A percentile compares a stretch with the other conserved stretches of the same genome.
Conservation (phyloP, 2,329 filamentous ascomycete genomes). For the Penicillium olsonii region DNA sequence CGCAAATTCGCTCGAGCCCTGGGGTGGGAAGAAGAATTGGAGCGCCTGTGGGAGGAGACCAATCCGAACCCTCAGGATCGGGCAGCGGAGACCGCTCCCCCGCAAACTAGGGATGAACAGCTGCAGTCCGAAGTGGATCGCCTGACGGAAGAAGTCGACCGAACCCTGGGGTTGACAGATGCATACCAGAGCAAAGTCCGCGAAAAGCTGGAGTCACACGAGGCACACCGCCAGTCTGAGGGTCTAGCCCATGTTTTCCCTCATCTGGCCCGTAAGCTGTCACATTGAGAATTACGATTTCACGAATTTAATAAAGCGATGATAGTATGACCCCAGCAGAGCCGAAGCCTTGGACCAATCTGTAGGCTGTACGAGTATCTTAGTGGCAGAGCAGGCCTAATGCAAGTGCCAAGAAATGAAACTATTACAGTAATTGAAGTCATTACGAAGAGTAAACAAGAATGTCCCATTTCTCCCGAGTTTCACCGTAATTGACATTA, state of each 20-base stretch:
- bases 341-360: no score
- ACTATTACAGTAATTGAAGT: slow-evolving; percentile 1
- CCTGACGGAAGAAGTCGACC: slow-evolving; percentile 60
- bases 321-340: no score
- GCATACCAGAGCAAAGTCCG: slow-evolving; percentile 46
- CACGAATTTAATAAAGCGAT: slow-evolving; percentile 4
- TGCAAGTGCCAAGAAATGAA: slow-evolving; percentile 5
- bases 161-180: slow-evolving; percentile 53
- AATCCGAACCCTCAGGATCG: slow-evolving; percentile 62
- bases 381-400: neutral
- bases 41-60: slow-evolving; percentile 69
- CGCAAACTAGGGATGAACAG: slow-evolving; percentile 55
- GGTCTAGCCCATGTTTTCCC: slow-evolving; percentile 41
- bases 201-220: slow-evolving; percentile 28
- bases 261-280: slow-evolving; percentile 30
- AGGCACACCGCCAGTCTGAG: slow-evolving; percentile 14
- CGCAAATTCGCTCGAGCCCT: slow-evolving; percentile 74
- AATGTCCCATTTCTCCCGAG: neutral
- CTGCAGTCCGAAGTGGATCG: slow-evolving; percentile 61
- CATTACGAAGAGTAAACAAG: neutral
- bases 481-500: slow-evolving; percentile 1
- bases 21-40: slow-evolving; percentile 84
- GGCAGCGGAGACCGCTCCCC: slow-evolving; percentile 40
- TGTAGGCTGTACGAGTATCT: no score
- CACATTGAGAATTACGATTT: slow-evolving; percentile 5